Base-by-base conservation (phyloP, 148 eudicot species). In the Heliosperma pusillum region DNA sequence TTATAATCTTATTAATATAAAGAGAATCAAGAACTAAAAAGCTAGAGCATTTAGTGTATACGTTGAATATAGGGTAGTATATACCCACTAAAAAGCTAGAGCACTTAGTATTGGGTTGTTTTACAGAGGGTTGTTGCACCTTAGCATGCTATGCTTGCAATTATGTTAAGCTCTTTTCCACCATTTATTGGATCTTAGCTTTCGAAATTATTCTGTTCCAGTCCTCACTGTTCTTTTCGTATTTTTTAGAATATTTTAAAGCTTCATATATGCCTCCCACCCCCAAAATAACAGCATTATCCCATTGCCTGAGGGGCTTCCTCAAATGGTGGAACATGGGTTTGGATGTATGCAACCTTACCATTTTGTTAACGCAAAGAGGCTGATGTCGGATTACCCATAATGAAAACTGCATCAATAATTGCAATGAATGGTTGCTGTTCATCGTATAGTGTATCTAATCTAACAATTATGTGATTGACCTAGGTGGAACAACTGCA, bases 401-500 rank as follows among this genome's bases (percentile, higher is more conserved):
- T 15, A 13, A 50, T 50, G 55, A 50, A 50, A 50, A 50, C 13
- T 16, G 15, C 55, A 17, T 10, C 55, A 50, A 50, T 50, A 50
- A 50, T 13, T 13, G 55, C 55, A 2, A 5, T 10, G 42, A 55
- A 27, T 59, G 29, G 24, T 1, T 25, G 29, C 33, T 64, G 36
- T 66, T 21, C 11, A 29, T 7, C 20, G 7, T 36, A 12, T 1
- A 50, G 19, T 33, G 25, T 56, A 17, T 47, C 70, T 72, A 52
- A 17, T 47, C 70, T 72, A 52, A 58, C 68, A 27, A 58, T 71
- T 12, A 9, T 72, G 11, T 72, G 61, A 15, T 11, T 44, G 57
- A 60, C 64, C 24, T 74, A 91, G 97, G 97, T 91, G 74, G 97
- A 91, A 66, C 97, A 91, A 78, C 82, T 91, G 64, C 97, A 91